A percentile compares a stretch with the other conserved stretches of the same genome.
Evolutionary conservation across 768 basidiomycete genomes (phyloP).

Genomic region (Tephrocybe sp.): DNA sequence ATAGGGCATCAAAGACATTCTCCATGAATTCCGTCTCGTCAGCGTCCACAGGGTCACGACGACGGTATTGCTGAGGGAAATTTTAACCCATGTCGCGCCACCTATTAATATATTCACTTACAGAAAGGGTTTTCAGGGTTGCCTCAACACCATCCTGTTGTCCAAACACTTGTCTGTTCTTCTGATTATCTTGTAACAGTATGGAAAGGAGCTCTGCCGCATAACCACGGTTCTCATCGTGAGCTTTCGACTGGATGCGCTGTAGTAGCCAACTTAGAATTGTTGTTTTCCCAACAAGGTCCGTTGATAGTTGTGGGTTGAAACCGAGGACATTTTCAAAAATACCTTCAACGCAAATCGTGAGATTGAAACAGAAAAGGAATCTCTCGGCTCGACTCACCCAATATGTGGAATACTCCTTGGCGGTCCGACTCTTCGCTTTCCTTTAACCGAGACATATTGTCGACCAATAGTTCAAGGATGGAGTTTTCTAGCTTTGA

Average conservation of each 20-base stretch:
- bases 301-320: conserved; percentile 69
- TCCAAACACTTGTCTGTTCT: conserved; percentile 67
- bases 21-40: conserved; percentile 99
- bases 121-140: conserved; percentile 74
- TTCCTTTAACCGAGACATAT: conserved; percentile 86
- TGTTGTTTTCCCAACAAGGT: conserved; percentile 71
- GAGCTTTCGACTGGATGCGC: conserved; percentile 66
- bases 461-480: conserved; percentile 86
- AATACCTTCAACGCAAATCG: conserved; percentile 74
- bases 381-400: conserved; percentile 39
- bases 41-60: conserved; percentile 75
- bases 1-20: conserved; percentile 88
- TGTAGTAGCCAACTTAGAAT: conserved; percentile 78
- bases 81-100: neutral
- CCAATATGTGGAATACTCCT: conserved; percentile 92
- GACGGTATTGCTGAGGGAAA: conserved; percentile 72
- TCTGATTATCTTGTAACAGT: conserved; percentile 69
- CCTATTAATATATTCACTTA: conserved; percentile 37
- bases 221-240: conserved; percentile 91
- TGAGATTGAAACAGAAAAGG: too few relatives aligned
- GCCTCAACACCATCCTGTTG: conserved; percentile 77
- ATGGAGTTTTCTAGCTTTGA: conserved; percentile 76
- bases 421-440: conserved; percentile 86
- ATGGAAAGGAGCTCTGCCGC: conserved; percentile 94
- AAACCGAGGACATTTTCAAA: conserved; percentile 93